Conservation (phyloP, 2,329 filamentous ascomycete genomes). For the Clarireedia sp. region DNA sequence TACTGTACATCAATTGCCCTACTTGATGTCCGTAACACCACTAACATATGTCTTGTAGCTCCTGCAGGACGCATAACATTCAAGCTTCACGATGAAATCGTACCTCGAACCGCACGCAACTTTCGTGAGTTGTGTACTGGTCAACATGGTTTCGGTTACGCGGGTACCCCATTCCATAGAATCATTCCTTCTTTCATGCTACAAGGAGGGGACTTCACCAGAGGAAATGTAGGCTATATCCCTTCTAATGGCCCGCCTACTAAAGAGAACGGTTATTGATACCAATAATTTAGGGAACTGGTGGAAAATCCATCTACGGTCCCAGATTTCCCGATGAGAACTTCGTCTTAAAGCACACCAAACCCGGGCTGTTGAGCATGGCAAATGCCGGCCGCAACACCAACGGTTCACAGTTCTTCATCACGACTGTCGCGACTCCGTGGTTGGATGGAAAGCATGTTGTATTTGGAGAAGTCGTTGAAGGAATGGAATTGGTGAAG, state of each 20-base stretch:
- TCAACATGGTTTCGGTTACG: constrained; percentile 76
- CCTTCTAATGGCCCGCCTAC: too few relatives aligned
- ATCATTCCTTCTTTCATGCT: constrained; percentile 93
- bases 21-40: too few relatives aligned
- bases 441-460: constrained; percentile 96
- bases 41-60: not conserved
- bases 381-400: constrained; percentile 94
- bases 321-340: constrained; percentile 93
- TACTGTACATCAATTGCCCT: not conserved
- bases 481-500: constrained; percentile 45
- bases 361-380: constrained; percentile 81
- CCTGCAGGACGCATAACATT: constrained; percentile 68
- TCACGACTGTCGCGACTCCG: constrained; percentile 86
- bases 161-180: constrained; percentile 80
- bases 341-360: constrained; percentile 67
- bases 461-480: constrained; percentile 69
- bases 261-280: too few relatives aligned
- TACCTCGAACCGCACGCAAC: constrained; percentile 96
- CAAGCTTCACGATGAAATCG: constrained; percentile 69
- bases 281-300: constrained; percentile 54
- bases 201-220: constrained; percentile 92
- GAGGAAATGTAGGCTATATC: constrained; percentile 62
- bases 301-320: constrained; percentile 89
- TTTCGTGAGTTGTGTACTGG: constrained; percentile 86
- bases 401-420: constrained; percentile 97